Conservation (phyloP, 441 rosid species). For the Populus trichocarpa region DNA sequence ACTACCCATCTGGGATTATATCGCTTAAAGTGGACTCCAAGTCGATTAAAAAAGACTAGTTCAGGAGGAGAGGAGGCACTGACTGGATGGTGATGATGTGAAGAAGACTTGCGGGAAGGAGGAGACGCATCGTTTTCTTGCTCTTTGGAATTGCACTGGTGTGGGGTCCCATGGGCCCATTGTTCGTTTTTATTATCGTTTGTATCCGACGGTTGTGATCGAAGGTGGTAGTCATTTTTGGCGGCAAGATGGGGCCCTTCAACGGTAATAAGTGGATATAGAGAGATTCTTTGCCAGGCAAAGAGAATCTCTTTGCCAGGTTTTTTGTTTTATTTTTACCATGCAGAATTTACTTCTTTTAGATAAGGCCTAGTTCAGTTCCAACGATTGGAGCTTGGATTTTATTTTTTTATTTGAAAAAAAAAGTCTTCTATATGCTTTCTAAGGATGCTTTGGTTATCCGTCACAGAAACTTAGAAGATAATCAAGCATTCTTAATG, state of each 20-base stretch:
- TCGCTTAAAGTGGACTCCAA: constrained; percentile 38
- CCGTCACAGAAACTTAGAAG: neutral
- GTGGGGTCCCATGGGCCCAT: constrained; percentile 20
- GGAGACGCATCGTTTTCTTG: constrained; percentile 11
- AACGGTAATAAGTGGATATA: constrained; percentile 8
- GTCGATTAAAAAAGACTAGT: neutral
- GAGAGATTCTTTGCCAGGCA: constrained; percentile 10
- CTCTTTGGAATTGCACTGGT: neutral
- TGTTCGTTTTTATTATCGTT: no score
- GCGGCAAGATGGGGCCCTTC: constrained; percentile 18
- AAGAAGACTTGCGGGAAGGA: neutral
- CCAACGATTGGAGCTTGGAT: neutral
- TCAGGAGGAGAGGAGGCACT: neutral
- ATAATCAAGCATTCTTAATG: neutral
- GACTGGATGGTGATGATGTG: constrained; percentile 21
- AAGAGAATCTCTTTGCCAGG: neutral
- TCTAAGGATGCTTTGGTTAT: neutral
- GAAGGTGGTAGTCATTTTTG: constrained; percentile 15
- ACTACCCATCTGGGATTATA: constrained; percentile 21
- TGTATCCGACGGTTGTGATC: constrained; percentile 25
- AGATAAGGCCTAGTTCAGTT: constrained; percentile 3
- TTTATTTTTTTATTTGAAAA: neutral
- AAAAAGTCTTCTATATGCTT: neutral
- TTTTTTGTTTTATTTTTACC: neutral
- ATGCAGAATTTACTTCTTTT: neutral